Evolutionary conservation across 2,329 filamentous ascomycete species (phyloP).

Genomic region (Aspergillaceae sp.): DNA sequence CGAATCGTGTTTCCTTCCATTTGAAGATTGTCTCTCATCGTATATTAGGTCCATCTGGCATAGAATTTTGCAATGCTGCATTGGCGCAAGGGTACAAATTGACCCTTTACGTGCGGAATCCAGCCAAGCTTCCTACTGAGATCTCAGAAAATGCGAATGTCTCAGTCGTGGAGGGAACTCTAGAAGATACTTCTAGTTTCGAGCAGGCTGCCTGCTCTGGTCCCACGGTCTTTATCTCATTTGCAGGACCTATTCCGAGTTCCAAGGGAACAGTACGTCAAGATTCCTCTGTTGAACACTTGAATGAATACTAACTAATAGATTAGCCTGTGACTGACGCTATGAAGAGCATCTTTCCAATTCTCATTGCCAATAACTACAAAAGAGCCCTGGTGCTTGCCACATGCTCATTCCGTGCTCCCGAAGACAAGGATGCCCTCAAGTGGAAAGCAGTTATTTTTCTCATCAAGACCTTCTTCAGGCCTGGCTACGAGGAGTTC

Average conservation of each 20-base stretch:
- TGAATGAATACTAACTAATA: too few relatives aligned
- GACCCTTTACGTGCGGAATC: constrained; percentile 5
- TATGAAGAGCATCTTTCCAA: constrained; percentile 3
- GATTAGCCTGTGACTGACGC: constrained; percentile 2
- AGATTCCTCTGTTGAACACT: neutral
- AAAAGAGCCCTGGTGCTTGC: constrained; percentile 3
- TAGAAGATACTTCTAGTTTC: constrained; percentile 2
- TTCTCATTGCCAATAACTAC: constrained; percentile 1
- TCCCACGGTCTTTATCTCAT: constrained; percentile 5
- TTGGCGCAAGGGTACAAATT: constrained; percentile 4
- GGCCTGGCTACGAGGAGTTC: constrained; percentile 3
- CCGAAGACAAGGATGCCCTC: constrained; percentile 1
- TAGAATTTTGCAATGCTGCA: constrained; percentile 3
- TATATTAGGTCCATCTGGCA: too few relatives aligned
- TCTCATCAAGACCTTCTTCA: constrained; percentile 1
- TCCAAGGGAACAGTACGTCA: constrained; percentile 3
- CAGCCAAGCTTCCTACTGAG: constrained; percentile 1
- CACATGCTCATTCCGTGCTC: constrained; percentile 4
- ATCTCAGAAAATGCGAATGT: constrained; percentile 1
- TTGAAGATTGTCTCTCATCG: too few relatives aligned
- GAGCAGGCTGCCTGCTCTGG: constrained; percentile 1
- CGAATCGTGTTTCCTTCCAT: too few relatives aligned
- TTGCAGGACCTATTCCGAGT: constrained; percentile 4
- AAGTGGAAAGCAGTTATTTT: constrained; percentile 4
- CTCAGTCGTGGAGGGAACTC: constrained; percentile 3